Evolutionary conservation across 805 yeast genomes (phyloP).

Genomic region (Ascoidea tarda): DNA sequence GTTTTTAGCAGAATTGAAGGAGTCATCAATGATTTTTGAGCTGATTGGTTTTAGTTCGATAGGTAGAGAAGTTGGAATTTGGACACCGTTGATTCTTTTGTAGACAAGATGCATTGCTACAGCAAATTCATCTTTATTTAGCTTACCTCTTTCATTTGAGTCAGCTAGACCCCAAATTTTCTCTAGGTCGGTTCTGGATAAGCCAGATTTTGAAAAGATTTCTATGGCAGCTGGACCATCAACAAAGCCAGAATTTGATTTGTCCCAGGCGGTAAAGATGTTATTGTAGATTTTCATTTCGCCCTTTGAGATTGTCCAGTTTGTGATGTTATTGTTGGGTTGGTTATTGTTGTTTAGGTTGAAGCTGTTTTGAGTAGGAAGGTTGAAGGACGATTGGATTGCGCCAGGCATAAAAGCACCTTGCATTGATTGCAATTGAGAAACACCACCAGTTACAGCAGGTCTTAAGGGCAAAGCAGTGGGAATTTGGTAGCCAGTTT

Average conservation of each 20-base stretch:
- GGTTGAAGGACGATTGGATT: conserved; percentile 16
- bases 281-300: conserved; percentile 46
- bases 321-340: conserved; percentile 26
- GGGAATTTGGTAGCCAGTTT: not conserved
- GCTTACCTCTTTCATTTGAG: conserved; percentile 64
- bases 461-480: conserved; percentile 17
- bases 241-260: conserved; percentile 47
- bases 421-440: conserved; percentile 7
- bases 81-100: conserved; percentile 76
- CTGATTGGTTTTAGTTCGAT: conserved; percentile 87
- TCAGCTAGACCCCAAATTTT: conserved; percentile 86
- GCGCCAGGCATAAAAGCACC: conserved; percentile 13
- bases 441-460: conserved; percentile 34
- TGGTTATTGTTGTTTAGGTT: no score
- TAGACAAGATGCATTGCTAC: conserved; percentile 96
- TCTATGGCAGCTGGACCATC: conserved; percentile 74
- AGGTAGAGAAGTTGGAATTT: conserved; percentile 72
- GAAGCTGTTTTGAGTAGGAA: conserved; percentile 20
- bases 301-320: conserved; percentile 64
- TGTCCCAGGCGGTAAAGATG: conserved; percentile 82
- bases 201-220: conserved; percentile 83
- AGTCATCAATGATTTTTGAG: conserved; percentile 52
- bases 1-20: conserved; percentile 42
- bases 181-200: conserved; percentile 74
- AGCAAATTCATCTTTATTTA: conserved; percentile 83